These are phyloP conservation scores for Leishmania guyanensis DNA, from an alignment of 208 protist species.

Conservation along the genomic window DNA sequence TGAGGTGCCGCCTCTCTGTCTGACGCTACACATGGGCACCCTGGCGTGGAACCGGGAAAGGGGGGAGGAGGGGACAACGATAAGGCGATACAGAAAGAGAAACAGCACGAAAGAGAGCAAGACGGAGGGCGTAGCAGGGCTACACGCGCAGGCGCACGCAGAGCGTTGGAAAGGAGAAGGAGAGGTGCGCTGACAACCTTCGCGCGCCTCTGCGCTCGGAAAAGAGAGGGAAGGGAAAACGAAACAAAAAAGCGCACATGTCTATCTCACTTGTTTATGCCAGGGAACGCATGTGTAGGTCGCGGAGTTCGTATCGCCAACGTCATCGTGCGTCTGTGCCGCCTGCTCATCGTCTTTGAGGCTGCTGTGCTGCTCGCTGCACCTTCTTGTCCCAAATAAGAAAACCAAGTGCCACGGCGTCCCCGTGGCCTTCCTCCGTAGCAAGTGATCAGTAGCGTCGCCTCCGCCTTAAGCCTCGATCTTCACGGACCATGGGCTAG, in stretches of 20 bases:
- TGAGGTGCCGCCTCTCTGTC: too few species aligned
- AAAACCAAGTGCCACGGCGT: too few species aligned
- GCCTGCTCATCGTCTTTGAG: background rate
- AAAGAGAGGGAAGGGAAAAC: background rate
- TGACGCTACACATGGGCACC: too few species aligned
- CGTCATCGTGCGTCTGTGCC: background rate
- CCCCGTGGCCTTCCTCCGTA: background rate
- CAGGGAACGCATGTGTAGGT: background rate
- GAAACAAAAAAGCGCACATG: background rate
- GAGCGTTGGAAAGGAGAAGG: background rate
- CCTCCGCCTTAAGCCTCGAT: slow-evolving; percentile 21
- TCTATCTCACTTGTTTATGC: background rate
- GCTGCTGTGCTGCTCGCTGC: background rate
- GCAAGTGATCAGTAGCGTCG: background rate
- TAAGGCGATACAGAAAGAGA: background rate
- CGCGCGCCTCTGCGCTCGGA: background rate
- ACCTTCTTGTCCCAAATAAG: background rate
- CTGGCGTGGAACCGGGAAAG: background rate
- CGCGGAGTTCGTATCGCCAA: background rate
- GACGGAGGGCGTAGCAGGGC: background rate
- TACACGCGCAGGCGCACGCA: background rate
- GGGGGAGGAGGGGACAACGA: background rate
- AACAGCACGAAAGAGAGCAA: background rate
- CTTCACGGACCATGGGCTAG: slow-evolving; percentile 53
- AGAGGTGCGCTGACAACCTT: background rate